phyloP scores from a whole-genome alignment of 495 filamentous ascomycete species.

The Lepraria neglecta region DNA sequence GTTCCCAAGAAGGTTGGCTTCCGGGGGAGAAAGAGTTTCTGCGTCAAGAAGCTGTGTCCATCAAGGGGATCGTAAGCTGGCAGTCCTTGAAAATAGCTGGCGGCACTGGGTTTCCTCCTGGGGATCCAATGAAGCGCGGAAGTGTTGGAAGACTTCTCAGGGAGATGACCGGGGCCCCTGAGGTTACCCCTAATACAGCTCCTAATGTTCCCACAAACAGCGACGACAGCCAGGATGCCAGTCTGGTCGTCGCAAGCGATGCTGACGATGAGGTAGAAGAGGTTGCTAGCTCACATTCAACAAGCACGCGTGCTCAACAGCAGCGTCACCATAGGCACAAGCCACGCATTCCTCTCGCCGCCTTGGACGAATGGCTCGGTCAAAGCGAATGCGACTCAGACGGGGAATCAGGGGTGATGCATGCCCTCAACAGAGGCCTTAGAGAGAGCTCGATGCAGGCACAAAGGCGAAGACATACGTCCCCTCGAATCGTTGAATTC shows the following conservation, averaged over 20 bases:
- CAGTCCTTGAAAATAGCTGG: constrained; percentile 8
- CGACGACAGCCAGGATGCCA: neutral
- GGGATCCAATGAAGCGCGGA: constrained; percentile 24
- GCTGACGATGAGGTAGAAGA: neutral
- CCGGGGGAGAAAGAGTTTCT: constrained; percentile 20
- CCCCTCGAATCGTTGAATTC: constrained; percentile 7
- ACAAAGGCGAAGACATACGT: neutral
- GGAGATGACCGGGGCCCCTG: neutral
- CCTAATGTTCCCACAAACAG: neutral
- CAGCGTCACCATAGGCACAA: neutral
- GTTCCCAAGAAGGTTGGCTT: constrained; percentile 23
- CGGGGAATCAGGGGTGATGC: neutral
- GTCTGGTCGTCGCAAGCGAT: neutral
- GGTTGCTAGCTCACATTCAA: neutral
- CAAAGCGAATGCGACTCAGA: neutral
- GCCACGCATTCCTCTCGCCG: neutral
- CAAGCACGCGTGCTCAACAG: neutral
- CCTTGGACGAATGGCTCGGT: neutral
- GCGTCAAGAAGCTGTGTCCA: constrained; percentile 18
- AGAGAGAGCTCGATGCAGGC: constrained; percentile 8
- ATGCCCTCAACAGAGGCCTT: neutral
- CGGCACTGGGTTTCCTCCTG: neutral
- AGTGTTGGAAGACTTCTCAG: constrained; percentile 17
- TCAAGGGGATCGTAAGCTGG: neutral
- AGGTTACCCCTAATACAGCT: no score